A percentile compares a stretch with the other conserved stretches of the same genome.
These are phyloP conservation scores for Tetrapyrgos nigripes DNA, from an alignment of 1,284 basidiomycete genomes.

Conservation along the genomic window DNA sequence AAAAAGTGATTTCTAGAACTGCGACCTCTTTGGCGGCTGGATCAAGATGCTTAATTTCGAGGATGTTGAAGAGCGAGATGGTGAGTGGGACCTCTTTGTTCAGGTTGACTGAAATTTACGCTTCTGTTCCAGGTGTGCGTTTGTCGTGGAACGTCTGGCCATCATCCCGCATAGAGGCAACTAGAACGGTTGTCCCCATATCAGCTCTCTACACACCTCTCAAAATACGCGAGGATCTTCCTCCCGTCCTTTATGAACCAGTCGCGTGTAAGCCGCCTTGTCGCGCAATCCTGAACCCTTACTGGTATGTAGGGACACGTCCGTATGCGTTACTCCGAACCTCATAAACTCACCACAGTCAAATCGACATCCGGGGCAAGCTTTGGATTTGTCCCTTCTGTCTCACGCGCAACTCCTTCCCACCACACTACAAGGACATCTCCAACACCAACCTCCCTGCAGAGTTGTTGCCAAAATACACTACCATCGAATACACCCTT, in stretches of 20 bases:
- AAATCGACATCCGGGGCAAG: constrained; percentile 98
- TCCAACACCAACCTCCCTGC: constrained; percentile 96
- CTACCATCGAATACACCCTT: constrained; percentile 98
- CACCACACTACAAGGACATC: constrained; percentile 99
- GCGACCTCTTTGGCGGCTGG: neutral
- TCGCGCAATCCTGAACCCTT: constrained; percentile 96
- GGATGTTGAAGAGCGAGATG: constrained; percentile 63
- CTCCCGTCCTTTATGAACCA: constrained; percentile 97
- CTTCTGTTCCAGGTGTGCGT: constrained; percentile 69
- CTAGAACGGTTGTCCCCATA: constrained; percentile 97
- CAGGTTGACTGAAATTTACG: constrained; percentile 3
- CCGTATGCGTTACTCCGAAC: constrained; percentile 9
- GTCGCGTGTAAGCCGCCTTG: constrained; percentile 99
- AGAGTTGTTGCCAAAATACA: constrained; percentile 97
- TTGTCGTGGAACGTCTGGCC: constrained; percentile 99
- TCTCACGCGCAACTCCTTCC: constrained; percentile 95
- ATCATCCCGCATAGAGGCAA: constrained; percentile 96
- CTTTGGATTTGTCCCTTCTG: constrained; percentile 99
- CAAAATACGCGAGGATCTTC: constrained; percentile 94
- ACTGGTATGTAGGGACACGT: constrained; percentile 71
- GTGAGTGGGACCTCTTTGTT: constrained; percentile 40
- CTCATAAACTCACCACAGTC: constrained; percentile 56
- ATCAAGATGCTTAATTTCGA: constrained; percentile 46
- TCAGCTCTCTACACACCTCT: constrained; percentile 97
- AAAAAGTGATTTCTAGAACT: neutral